Conservation (phyloP, 345 rosid species). For the Gynandropsis gynandra region DNA sequence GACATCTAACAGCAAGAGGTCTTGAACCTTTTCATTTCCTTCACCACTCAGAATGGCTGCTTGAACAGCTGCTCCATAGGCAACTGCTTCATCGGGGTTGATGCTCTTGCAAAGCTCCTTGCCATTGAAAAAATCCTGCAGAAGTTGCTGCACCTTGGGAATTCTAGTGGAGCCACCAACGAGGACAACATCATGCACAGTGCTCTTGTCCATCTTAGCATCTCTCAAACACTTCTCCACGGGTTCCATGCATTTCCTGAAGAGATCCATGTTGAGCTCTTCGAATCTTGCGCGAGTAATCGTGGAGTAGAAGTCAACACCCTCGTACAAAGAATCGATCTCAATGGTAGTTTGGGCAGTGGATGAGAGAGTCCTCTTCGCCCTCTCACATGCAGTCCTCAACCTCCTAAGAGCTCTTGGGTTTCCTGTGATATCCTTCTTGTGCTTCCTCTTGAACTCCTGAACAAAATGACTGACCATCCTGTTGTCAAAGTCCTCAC, state of each 20-base stretch:
- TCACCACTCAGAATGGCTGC: constrained; percentile 57
- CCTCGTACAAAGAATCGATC: constrained; percentile 45
- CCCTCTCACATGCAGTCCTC: constrained; percentile 52
- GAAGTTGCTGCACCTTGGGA: constrained; percentile 47
- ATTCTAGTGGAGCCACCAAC: constrained; percentile 50
- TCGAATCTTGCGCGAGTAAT: constrained; percentile 50
- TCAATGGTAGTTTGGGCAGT: constrained; percentile 49
- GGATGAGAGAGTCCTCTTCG: constrained; percentile 45
- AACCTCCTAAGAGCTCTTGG: constrained; percentile 50
- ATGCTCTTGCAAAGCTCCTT: constrained; percentile 60
- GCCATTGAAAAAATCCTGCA: constrained; percentile 52
- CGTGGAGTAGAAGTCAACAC: constrained; percentile 48
- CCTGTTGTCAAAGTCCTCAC: constrained; percentile 52
- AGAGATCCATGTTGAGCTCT: constrained; percentile 50
- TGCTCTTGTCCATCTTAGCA: constrained; percentile 54
- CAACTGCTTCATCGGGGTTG: constrained; percentile 61
- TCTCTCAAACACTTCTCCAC: constrained; percentile 50
- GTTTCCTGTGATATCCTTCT: constrained; percentile 49
- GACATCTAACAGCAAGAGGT: constrained; percentile 43
- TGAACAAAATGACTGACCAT: constrained; percentile 51
- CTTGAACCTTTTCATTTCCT: constrained; percentile 56
- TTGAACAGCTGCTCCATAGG: constrained; percentile 60
- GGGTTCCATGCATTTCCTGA: constrained; percentile 53
- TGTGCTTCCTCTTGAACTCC: constrained; percentile 47
- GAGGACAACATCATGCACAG: constrained; percentile 47